Evolutionary conservation across 1,284 basidiomycete genomes (phyloP), one percentile per base, ranked within the genome.

Genomic region (Coniferiporia weirii): DNA sequence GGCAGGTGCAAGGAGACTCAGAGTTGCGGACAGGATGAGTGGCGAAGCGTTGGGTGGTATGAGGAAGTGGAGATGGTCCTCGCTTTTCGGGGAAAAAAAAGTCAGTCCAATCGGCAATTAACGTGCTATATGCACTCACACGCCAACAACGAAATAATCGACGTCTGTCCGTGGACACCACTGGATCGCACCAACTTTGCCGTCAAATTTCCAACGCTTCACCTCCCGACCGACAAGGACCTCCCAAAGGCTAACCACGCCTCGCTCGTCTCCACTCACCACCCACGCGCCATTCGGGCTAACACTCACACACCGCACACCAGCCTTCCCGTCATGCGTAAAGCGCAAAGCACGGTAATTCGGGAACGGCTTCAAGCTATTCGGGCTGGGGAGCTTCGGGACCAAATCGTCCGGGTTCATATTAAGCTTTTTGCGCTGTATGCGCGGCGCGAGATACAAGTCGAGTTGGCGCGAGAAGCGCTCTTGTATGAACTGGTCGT

Each of bases 391-490:
- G n/a, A 99, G 79, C 74, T 98, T 95, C 45, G 97, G 97, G 54
- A 99, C 87, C 27, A 99, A 79, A 60, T 87, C 89, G 65, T 90
- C 86, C 0, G 97, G 94, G 69, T 97, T 92, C 61, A 95, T 91
- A 68, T 92, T 92, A 51, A 98, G 83, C 72, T 91, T 94, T 64
- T 82, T 85, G 61, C 89, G 79, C 65, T 95, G 89, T 66, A 98
- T 87, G 54, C 97, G 84, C 43, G 97, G 97, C 5, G 97, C 97
- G 51, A 99, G 84, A 73, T 99, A 99, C 45, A 99, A 79, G 74
- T 99, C 97, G 40, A 99, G 82, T 72, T 97, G 95, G 32, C 97
- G 87, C 68, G 86, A 87, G 75, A 99, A 98, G 54, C 95, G 84
- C 68, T 99, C 91, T 72, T 96, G 91, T 64, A 99, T 92, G 71